Conservation (phyloP, 1,284 basidiomycete species). For the Apiotrichum akiyoshidainum region DNA sequence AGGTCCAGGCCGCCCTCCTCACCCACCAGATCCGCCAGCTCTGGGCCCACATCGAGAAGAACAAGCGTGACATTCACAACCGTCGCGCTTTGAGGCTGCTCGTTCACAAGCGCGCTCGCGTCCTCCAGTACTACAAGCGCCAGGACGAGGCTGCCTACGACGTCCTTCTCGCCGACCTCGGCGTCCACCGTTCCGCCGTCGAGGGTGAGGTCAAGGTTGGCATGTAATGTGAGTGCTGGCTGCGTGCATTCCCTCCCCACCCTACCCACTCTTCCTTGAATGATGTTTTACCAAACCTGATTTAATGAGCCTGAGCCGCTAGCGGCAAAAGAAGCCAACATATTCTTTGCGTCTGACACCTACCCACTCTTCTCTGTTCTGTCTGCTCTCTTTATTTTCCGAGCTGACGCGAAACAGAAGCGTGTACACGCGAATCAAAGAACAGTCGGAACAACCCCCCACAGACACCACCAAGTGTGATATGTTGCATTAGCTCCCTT, state of each 20-base stretch:
- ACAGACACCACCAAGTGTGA: background rate
- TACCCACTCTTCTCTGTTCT: slow-evolving; percentile 1
- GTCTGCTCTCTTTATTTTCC: background rate
- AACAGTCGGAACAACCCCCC: background rate
- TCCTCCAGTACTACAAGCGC: slow-evolving; percentile 75
- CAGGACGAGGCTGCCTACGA: slow-evolving; percentile 70
- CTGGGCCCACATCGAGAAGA: slow-evolving; percentile 66
- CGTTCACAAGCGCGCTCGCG: slow-evolving; percentile 75
- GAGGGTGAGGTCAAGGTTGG: slow-evolving; percentile 78
- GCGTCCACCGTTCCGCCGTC: slow-evolving; percentile 71
- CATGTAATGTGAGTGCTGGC: slow-evolving; percentile 20
- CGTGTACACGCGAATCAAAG: background rate
- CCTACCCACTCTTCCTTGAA: slow-evolving; percentile 12
- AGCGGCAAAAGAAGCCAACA: slow-evolving; percentile 30
- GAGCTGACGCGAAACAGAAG: slow-evolving; percentile 1
- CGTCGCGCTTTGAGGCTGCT: slow-evolving; percentile 68
- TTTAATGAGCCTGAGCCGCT: slow-evolving; percentile 51
- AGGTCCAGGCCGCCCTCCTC: slow-evolving; percentile 85
- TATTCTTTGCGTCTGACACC: slow-evolving; percentile 22
- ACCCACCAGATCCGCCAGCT: slow-evolving; percentile 83
- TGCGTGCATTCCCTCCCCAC: background rate
- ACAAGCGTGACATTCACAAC: slow-evolving; percentile 75
- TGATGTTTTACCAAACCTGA: slow-evolving; percentile 51
- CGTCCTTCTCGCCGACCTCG: slow-evolving; percentile 66
- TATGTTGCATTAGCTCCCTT: slow-evolving; percentile 10